A percentile compares a stretch with the other conserved stretches of the same genome.
Conservation (phyloP, 768 basidiomycete genomes). For the Mycena latifolia region DNA sequence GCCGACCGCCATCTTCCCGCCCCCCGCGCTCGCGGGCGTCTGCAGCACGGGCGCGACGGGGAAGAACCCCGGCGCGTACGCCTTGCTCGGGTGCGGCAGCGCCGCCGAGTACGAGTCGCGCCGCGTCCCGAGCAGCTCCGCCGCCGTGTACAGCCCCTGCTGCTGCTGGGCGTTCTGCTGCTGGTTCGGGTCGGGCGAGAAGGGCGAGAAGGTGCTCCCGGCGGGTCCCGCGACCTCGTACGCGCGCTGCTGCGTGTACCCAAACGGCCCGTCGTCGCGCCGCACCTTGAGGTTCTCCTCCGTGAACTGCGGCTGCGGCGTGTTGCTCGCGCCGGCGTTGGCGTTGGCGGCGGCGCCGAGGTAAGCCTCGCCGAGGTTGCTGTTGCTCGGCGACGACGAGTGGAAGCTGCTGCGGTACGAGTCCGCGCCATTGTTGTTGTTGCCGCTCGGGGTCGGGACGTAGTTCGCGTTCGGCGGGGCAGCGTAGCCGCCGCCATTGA, state of each 20-base stretch:
- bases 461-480: too few species aligned
- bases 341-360: background rate
- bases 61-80: conserved; percentile 65
- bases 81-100: conserved; percentile 62
- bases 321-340: background rate
- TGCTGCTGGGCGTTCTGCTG: conserved; percentile 38
- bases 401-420: conserved; percentile 34
- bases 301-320: conserved; percentile 49
- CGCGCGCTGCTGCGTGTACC: conserved; percentile 25
- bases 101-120: conserved; percentile 51
- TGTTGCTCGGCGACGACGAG: conserved; percentile 35
- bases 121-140: conserved; percentile 41
- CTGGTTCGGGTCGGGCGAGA: conserved; percentile 81
- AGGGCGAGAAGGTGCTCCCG: conserved; percentile 70
- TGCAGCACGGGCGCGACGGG: conserved; percentile 47
- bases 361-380: conserved; percentile 20
- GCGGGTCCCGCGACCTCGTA: conserved; percentile 30
- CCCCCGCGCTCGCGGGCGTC: conserved; percentile 47
- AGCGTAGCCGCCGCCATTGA: conserved; percentile 18
- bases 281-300: conserved; percentile 34
- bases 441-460: background rate
- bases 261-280: conserved; percentile 32
- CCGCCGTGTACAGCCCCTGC: conserved; percentile 29
- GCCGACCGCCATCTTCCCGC: conserved; percentile 52
- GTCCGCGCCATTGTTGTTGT: conserved; percentile 15